phyloP scores from a whole-genome alignment of 495 filamentous ascomycete species.

The Lasiosphaeria hispida region DNA sequence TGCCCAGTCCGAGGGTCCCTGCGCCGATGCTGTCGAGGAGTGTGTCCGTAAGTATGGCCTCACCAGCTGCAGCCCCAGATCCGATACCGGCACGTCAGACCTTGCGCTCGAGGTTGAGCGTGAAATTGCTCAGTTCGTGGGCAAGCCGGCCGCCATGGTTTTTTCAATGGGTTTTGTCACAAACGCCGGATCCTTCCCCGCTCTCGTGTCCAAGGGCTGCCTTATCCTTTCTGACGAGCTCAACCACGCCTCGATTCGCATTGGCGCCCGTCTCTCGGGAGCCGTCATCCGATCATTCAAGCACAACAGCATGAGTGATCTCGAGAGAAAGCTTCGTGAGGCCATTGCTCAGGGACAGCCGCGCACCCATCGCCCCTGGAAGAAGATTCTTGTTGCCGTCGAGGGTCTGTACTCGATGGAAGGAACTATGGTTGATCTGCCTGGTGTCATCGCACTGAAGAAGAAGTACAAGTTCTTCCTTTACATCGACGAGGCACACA shows the following conservation, averaged over 20 bases:
- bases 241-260: conserved; percentile 95
- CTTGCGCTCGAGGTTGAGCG: conserved; percentile 85
- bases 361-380: conserved; percentile 95
- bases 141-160: conserved; percentile 90
- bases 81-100: conserved; percentile 83
- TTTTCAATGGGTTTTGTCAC: conserved; percentile 99
- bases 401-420: conserved; percentile 99
- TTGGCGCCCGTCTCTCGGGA: conserved; percentile 88
- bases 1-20: conserved; percentile 95
- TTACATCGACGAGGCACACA: conserved; percentile 96
- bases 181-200: conserved; percentile 86
- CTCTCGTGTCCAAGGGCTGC: conserved; percentile 85
- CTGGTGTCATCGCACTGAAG: conserved; percentile 79
- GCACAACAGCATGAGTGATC: conserved; percentile 89
- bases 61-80: conserved; percentile 72
- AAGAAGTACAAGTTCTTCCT: conserved; percentile 94
- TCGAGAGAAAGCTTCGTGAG: conserved; percentile 82
- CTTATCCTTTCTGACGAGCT: conserved; percentile 95
- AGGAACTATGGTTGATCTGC: conserved; percentile 95
- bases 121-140: conserved; percentile 83
- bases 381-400: conserved; percentile 95
- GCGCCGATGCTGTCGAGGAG: conserved; percentile 90
- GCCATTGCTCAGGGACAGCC: conserved; percentile 94
- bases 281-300: conserved; percentile 94
- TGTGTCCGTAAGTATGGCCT: conserved; percentile 80